Base-by-base conservation (phyloP, 768 basidiomycete genomes). In the Rhodosporidiobolus odoratus region DNA sequence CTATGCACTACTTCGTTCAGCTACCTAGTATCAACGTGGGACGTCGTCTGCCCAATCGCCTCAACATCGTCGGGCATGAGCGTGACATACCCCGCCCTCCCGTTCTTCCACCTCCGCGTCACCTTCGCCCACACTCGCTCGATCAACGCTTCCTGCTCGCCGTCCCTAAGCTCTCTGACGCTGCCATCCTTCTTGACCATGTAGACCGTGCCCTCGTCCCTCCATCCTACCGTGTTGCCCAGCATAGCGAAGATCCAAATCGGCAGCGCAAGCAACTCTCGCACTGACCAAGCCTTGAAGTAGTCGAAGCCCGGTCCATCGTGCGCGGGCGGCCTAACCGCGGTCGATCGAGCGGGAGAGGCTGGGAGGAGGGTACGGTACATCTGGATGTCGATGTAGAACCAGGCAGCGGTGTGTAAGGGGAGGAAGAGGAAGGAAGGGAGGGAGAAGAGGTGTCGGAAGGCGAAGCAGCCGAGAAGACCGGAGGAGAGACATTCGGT, bases 251-350 rank as follows among this genome's bases (percentile, higher is more conserved):
- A 82, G 12, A 88, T 58, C 86, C 88, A 99, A 66, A 98, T 91
- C 15, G 96, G 96, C 30, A 98, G 81, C 7, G 95, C 88, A 68
- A 94, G 79, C 48, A 88, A 19, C 80, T 99, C 96, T 66, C 96
- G 84, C 27, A 84, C 81, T 25, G 82, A 78, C 92, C 93, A 99
- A 12, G 92, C 90, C 38, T 82, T 76, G 52, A 92, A 75, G 79
- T 96, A 97, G 60, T 81, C 76, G 21, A 60, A 58, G 4, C 37
- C 37, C 2, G 74, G 74, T 0, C 74, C 74, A 35, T 75, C 74
- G 70, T 75, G 74, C 38, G 58, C 48, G 7, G 70, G 62, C 8
- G 74, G 70, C n/a, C 68, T 50, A 23, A 61, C n/a, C 7, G 45
- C 48, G 41, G 66, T 61, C 30, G 67, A 69, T 1, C 40, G 61